phyloP scores from a whole-genome alignment of 805 yeast species.

The Tetrapisispora nanseiensis region DNA sequence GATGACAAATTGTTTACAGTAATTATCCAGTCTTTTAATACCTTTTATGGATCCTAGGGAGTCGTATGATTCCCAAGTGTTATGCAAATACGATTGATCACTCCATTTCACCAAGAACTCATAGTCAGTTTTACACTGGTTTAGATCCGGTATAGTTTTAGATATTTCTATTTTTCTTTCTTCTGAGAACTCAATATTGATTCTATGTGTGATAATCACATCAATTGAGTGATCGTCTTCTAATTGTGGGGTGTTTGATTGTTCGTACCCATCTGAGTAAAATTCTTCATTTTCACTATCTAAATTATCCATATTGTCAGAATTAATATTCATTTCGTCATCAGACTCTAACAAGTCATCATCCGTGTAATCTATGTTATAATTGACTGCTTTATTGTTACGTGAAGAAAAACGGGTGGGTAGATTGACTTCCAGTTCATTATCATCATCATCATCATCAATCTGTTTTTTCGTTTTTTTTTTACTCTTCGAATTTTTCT shows the following conservation, averaged over 20 bases:
- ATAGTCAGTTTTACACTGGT: conserved; percentile 50
- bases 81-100: conserved; percentile 81
- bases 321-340: conserved; percentile 15
- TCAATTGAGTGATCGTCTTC: conserved; percentile 27
- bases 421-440: conserved; percentile 27
- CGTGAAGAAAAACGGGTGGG: conserved; percentile 76
- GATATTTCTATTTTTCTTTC: conserved; percentile 10
- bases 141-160: conserved; percentile 32
- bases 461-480: conserved; percentile 6
- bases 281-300: conserved; percentile 16
- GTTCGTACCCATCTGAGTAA: conserved; percentile 10
- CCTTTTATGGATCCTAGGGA: conserved; percentile 51
- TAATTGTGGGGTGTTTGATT: conserved; percentile 28
- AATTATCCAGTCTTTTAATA: conserved; percentile 78
- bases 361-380: conserved; percentile 57
- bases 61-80: conserved; percentile 79
- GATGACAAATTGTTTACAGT: conserved; percentile 69
- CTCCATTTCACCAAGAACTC: conserved; percentile 76
- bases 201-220: conserved; percentile 22
- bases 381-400: conserved; percentile 54
- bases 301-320: conserved; percentile 24
- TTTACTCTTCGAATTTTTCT: conserved; percentile 12
- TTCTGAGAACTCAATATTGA: conserved; percentile 15
- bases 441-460: conserved; percentile 6
- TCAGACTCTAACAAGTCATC: conserved; percentile 32